Percentiles rank a stretch among this genome's conserved stretches.
phyloP scores from a whole-genome alignment of 768 basidiomycete genomes.

The Amanita polypyramis region DNA sequence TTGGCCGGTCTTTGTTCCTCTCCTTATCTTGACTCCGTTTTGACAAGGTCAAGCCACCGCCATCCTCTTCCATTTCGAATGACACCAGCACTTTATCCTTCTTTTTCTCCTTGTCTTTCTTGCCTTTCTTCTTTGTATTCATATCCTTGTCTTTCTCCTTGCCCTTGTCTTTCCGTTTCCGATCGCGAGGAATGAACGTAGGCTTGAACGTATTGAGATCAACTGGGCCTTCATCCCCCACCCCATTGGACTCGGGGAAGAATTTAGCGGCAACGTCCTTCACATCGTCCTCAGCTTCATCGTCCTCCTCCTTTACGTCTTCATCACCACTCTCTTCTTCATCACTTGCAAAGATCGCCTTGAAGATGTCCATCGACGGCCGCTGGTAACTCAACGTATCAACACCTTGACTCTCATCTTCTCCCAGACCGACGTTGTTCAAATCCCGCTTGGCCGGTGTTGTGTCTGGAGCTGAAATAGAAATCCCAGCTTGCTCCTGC shows the following conservation, averaged over 20 bases:
- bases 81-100: slow-evolving; percentile 50
- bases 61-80: slow-evolving; percentile 68
- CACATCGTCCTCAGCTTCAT: slow-evolving; percentile 5
- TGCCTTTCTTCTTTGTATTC: slow-evolving; percentile 28
- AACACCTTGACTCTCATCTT: slow-evolving; percentile 81
- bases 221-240: slow-evolving; percentile 14
- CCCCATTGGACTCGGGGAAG: slow-evolving; percentile 6
- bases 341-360: slow-evolving; percentile 95
- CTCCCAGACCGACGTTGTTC: slow-evolving; percentile 80
- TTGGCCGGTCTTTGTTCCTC: slow-evolving; percentile 30
- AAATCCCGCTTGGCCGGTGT: slow-evolving; percentile 36
- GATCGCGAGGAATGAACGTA: slow-evolving; percentile 67
- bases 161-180: slow-evolving; percentile 23
- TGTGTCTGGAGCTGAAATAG: slow-evolving; percentile 15
- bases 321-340: slow-evolving; percentile 82
- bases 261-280: slow-evolving; percentile 3
- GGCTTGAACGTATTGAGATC: slow-evolving; percentile 80
- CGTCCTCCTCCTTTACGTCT: slow-evolving; percentile 21
- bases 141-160: slow-evolving; percentile 29
- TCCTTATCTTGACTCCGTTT: slow-evolving; percentile 30
- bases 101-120: slow-evolving; percentile 22
- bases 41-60: slow-evolving; percentile 25
- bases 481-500: slow-evolving; percentile 6
- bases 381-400: slow-evolving; percentile 84
- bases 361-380: slow-evolving; percentile 90